Percentiles rank a stretch among this genome's conserved stretches.
Evolutionary conservation across 164 flowering plant genomes (phyloP).

Genomic region (Umbellularia californica): DNA sequence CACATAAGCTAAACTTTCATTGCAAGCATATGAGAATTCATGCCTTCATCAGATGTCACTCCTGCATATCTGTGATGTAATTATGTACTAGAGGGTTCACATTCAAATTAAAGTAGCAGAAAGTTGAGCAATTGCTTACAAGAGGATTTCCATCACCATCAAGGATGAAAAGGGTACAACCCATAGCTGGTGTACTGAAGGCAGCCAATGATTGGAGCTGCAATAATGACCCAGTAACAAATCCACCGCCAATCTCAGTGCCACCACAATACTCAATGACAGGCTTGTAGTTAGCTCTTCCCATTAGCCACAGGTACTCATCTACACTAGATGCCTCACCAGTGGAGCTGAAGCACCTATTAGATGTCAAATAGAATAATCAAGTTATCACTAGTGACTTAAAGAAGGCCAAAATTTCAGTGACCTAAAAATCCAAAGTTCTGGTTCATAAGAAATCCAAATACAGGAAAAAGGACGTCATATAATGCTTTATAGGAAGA

Average conservation of each 20-base stretch:
- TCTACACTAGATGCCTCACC: conserved; percentile 95
- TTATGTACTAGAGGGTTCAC: not conserved
- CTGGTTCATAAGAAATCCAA: not conserved
- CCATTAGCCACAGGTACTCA: conserved; percentile 94
- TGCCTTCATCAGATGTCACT: not conserved
- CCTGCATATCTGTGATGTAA: not conserved
- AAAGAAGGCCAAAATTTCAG: not conserved
- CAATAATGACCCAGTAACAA: conserved; percentile 72
- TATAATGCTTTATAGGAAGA: no score
- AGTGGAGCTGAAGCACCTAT: conserved; percentile 85
- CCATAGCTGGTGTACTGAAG: conserved; percentile 94
- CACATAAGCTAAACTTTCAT: not conserved
- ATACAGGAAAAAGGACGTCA: no score
- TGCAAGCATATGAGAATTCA: not conserved
- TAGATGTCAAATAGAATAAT: conserved; percentile 9
- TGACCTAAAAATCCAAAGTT: not conserved
- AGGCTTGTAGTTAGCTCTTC: conserved; percentile 86
- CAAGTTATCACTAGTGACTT: no score
- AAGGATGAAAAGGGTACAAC: conserved; percentile 74
- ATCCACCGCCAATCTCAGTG: conserved; percentile 96
- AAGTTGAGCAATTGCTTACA: conserved; percentile 39
- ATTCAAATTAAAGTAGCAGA: not conserved
- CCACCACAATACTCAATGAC: conserved; percentile 97
- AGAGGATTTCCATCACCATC: conserved; percentile 66
- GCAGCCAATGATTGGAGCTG: conserved; percentile 88